Base-by-base conservation (phyloP, 2,329 filamentous ascomycete genomes). In the Coniochaeta sp. region DNA sequence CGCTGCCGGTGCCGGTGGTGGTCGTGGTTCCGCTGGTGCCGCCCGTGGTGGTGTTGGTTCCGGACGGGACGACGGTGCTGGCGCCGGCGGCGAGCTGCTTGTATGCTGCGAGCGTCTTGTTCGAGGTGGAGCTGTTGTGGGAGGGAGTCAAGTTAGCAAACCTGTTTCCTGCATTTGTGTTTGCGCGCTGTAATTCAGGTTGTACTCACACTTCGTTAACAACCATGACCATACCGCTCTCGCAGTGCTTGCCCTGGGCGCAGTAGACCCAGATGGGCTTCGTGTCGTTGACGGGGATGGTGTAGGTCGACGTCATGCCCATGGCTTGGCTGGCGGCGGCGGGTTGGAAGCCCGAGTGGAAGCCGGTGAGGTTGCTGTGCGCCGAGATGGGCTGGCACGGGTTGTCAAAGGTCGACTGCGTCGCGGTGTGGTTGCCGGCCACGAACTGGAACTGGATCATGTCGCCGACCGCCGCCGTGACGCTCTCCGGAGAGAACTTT, bases 251-350 rank as follows among this genome's bases (percentile, higher is more conserved):
- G 54, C 72, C 85, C 73, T 91, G 87, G 33, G 85, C 86, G 76
- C 90, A 93, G 80, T 89, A 93, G 65, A 90, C 76, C 89, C 90
- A 95, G 65, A 93, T 79, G 33, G 90, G 90, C 60, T 81, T 87
- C 52, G 81, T 83, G 72, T 85, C 79, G 69, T 86, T 87, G 72
- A 95, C 77, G 71, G 80, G 81, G 68, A 93, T 77, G 61, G 87
- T 91, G 75, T 87, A 95, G 59, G 87, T 87, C 31, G 89, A 84
- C 62, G 86, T 80, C 71, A 77, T 74, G 66, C 77, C 79, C 67
- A 72, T 77, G 62, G 73, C 68, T 24, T 74, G 69, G 64, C 77
- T 78, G 61, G 84, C 82, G 3, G 79, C 78, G 47, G 85, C 87
- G 64, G 85, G 83, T 76, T 85, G 81, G 77, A 84, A 89, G 62